A percentile compares a stretch with the other conserved stretches of the same genome.
Conservation (phyloP, 2,329 filamentous ascomycete genomes). For the Alternaria rosae region DNA sequence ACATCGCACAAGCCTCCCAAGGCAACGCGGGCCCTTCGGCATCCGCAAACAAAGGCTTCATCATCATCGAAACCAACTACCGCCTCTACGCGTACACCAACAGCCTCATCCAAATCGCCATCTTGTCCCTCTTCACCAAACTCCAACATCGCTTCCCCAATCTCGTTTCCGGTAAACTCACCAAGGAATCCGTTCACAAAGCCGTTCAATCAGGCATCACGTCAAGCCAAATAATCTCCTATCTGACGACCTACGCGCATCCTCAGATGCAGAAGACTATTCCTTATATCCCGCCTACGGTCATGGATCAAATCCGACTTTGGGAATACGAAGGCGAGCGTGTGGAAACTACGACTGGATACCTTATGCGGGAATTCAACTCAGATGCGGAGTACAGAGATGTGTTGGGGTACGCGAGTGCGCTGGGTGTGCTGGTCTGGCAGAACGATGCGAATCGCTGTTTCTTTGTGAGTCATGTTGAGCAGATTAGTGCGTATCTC, state of each 20-base stretch:
- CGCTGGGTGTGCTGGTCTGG: conserved; percentile 90
- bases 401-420: conserved; percentile 78
- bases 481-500: conserved; percentile 85
- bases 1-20: conserved; percentile 55
- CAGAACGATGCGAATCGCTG: conserved; percentile 78
- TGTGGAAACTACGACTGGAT: conserved; percentile 84
- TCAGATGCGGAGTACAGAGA: conserved; percentile 73
- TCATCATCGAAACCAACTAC: conserved; percentile 98
- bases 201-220: conserved; percentile 93
- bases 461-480: conserved; percentile 92
- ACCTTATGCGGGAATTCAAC: conserved; percentile 88
- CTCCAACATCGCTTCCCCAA: conserved; percentile 92
- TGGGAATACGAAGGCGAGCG: conserved; percentile 98
- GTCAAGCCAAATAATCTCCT: conserved; percentile 91
- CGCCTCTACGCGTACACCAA: conserved; percentile 96
- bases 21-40: conserved; percentile 22
- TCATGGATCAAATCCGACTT: conserved; percentile 94
- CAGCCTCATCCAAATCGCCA: conserved; percentile 91
- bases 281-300: conserved; percentile 88
- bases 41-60: conserved; percentile 71
- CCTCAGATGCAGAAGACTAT: conserved; percentile 84
- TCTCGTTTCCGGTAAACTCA: conserved; percentile 90
- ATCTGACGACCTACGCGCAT: conserved; percentile 90
- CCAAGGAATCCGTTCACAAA: conserved; percentile 83
- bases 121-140: conserved; percentile 87